Evolutionary conservation across 306 rosid genomes (phyloP).

Genomic region (Citrullus amarus): DNA sequence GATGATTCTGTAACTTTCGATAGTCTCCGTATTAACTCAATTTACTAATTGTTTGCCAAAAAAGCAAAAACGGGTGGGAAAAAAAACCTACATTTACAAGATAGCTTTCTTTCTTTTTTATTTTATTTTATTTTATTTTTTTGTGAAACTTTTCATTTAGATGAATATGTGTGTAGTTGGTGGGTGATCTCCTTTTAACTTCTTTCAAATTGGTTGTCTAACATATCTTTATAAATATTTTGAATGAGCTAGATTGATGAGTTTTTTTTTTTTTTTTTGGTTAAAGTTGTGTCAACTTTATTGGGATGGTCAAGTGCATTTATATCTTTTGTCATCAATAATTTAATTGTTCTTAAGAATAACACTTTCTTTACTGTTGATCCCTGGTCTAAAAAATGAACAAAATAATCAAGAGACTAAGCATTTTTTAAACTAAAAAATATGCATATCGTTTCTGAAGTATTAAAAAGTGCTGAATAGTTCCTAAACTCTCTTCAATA

Average conservation of each 20-base stretch:
- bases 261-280: neutral
- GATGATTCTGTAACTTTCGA: neutral
- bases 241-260: neutral
- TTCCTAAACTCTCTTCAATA: no score
- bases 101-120: no score
- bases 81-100: no score
- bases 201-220: neutral
- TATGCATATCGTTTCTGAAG: neutral
- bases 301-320: neutral
- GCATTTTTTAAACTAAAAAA: neutral
- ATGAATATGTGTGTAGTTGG: neutral
- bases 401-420: neutral
- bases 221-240: neutral
- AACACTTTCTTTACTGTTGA: neutral
- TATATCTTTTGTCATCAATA: neutral
- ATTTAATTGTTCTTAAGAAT: neutral
- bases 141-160: neutral
- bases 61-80: no score
- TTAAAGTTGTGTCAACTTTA: neutral
- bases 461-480: no score
- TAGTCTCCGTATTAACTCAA: neutral
- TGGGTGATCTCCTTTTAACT: neutral
- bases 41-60: no score
- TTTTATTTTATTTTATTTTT: neutral
- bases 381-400: neutral